phyloP scores from a whole-genome alignment of 192 early-diverging fungal genomes.

The Podila verticillata region DNA sequence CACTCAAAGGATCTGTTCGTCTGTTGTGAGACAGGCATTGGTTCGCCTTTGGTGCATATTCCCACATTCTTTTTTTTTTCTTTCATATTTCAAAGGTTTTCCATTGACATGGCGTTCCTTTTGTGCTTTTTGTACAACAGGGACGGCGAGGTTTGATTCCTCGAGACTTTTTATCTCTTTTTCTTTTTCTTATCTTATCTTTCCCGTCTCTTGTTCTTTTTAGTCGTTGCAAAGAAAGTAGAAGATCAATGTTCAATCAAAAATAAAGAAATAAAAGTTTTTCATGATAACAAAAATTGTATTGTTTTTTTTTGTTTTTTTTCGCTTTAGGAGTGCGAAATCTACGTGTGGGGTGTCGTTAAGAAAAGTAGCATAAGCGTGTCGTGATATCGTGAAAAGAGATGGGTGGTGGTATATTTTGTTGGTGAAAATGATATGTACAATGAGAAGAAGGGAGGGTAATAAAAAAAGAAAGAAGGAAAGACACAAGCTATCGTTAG shows the following conservation, averaged over 20 bases:
- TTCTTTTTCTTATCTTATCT: background rate
- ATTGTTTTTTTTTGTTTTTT: too few species aligned
- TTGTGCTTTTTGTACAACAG: background rate
- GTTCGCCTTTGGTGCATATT: constrained; percentile 26
- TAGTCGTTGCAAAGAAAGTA: background rate
- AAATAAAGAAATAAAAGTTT: too few species aligned
- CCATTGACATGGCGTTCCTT: constrained; percentile 18
- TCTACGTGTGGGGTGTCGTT: too few species aligned
- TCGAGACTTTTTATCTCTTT: constrained; percentile 11
- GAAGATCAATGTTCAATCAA: background rate
- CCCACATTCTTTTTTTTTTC: constrained; percentile 19
- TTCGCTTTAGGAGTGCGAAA: too few species aligned
- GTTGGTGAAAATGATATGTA: too few species aligned
- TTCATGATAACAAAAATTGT: too few species aligned
- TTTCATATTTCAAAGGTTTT: constrained; percentile 16
- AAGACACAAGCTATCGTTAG: too few species aligned
- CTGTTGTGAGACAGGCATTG: constrained; percentile 1
- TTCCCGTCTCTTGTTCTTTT: background rate
- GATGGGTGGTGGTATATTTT: too few species aligned
- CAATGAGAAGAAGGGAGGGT: too few species aligned
- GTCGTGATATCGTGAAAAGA: too few species aligned
- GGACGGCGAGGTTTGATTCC: constrained; percentile 35
- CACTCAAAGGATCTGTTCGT: constrained; percentile 7
- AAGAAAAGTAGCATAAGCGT: too few species aligned
- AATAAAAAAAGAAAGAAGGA: too few species aligned